Evolutionary conservation across 495 filamentous ascomycete species (phyloP), one percentile per base, ranked within the genome.

Genomic region (Aspergillus sclerotiicarbonarius): DNA sequence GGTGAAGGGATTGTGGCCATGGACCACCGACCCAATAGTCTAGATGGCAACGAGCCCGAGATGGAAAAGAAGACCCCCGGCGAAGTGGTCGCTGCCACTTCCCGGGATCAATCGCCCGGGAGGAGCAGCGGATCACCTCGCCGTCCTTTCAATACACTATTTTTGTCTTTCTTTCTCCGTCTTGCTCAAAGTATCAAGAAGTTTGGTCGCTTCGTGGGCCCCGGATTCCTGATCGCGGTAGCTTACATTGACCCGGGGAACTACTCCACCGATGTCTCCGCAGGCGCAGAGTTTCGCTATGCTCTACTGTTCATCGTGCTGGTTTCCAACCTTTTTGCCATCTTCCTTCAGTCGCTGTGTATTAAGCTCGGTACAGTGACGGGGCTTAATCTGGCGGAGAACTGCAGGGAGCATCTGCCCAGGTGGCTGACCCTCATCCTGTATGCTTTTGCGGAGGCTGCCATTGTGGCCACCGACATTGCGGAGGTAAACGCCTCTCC

Each of bases 401-500:
- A 89, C 56, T 92, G 88, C 66, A 83, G 84, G 53, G 86, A 80
- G 45, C 87, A 92, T 65, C 79, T 91, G 10, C 90, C 90, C 0
- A 78, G 72, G 62, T 93, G 90, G 90, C 63, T 94, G 39, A 90
- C 89, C 56, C 82, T 87, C 56, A 71, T 82, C 44, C 79, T 93
- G 15, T 95, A 93, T 66, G 67, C 87, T 41, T 77, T 95, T 58
- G 84, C 88, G 8, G 90, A 95, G 69, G 82, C 79, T 13, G 90
- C 90, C 51, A 93, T 95, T 65, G 85, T 95, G 59, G 90, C 90
- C 3, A 95, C 90, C 3, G 90, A 95, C 72, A 92, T 96, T 68
- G 91, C 92, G 45, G 92, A 96, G 81, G 84, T 82, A 70, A 30
- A 67, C 37, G 21, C 39, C 13, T 9, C 20, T 53, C 48, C 31